Evolutionary conservation across 225 moss, liverwort and hornwort genomes (phyloP).

Genomic region (Asterella californica): DNA sequence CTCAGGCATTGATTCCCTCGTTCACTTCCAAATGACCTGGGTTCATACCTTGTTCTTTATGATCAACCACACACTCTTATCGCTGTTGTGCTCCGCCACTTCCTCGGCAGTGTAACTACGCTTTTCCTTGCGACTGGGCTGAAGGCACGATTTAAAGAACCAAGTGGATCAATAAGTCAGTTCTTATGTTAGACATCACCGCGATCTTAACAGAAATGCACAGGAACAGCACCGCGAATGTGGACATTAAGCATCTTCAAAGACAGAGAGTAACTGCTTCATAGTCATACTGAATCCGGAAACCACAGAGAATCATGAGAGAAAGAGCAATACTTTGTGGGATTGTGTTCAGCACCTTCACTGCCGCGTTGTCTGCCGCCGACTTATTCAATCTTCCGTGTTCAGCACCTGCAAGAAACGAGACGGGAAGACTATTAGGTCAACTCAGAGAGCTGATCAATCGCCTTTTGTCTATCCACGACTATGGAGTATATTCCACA

Average conservation of each 20-base stretch:
- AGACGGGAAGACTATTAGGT: too few species aligned
- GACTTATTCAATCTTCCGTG: conserved; percentile 16
- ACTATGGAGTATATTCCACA: background rate
- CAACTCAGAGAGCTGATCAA: background rate
- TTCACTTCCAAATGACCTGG: background rate
- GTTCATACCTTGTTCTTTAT: conserved; percentile 40
- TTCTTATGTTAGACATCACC: background rate
- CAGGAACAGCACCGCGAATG: background rate
- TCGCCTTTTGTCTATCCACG: background rate
- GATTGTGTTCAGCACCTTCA: conserved; percentile 38
- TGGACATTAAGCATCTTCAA: background rate
- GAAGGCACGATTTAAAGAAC: background rate
- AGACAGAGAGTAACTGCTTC: background rate
- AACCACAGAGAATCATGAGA: background rate
- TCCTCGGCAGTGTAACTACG: conserved; percentile 32
- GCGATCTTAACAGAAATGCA: background rate
- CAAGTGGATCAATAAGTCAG: background rate
- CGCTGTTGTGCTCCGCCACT: conserved; percentile 35
- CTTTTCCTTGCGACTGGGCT: conserved; percentile 2
- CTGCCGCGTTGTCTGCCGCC: conserved; percentile 5
- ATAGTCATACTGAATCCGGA: background rate
- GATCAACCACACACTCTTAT: conserved; percentile 41
- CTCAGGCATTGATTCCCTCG: too few species aligned
- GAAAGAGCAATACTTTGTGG: conserved; percentile 5
- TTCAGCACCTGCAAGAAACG: conserved; percentile 23